phyloP scores from a whole-genome alignment of 768 basidiomycete species.

The Dentipellis fragilis region DNA sequence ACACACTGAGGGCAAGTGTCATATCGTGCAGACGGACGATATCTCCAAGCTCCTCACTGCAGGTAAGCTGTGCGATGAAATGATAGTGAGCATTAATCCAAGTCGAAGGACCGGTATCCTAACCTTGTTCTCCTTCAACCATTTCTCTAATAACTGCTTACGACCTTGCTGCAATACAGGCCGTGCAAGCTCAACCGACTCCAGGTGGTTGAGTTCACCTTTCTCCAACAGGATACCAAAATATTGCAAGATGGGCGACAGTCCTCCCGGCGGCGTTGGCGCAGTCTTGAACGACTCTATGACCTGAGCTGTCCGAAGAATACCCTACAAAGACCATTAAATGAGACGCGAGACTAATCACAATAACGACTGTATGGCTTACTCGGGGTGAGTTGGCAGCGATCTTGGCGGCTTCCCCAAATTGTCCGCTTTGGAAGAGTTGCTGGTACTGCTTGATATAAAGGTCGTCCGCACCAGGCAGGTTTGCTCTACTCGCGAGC shows the following conservation, averaged over 20 bases:
- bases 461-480: constrained; percentile 95
- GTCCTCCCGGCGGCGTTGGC: constrained; percentile 79
- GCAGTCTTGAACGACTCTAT: constrained; percentile 97
- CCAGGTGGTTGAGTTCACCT: constrained; percentile 93
- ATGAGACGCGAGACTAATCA: constrained; percentile 3
- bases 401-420: constrained; percentile 89
- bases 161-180: constrained; percentile 94
- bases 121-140: constrained; percentile 99
- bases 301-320: constrained; percentile 87
- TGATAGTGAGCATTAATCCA: not conserved
- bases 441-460: constrained; percentile 92
- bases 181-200: constrained; percentile 90
- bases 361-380: constrained; percentile 16
- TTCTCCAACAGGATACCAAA: constrained; percentile 98
- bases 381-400: constrained; percentile 95
- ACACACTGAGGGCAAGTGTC: constrained; percentile 95
- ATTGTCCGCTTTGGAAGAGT: constrained; percentile 83
- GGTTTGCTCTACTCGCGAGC: constrained; percentile 88
- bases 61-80: constrained; percentile 61
- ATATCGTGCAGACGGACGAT: constrained; percentile 92
- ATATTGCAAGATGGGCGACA: constrained; percentile 96
- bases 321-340: constrained; percentile 46
- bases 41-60: constrained; percentile 97
- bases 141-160: constrained; percentile 96
- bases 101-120: not conserved